phyloP scores from a whole-genome alignment of 78 protist species.

The Diacronema lutheri region DNA sequence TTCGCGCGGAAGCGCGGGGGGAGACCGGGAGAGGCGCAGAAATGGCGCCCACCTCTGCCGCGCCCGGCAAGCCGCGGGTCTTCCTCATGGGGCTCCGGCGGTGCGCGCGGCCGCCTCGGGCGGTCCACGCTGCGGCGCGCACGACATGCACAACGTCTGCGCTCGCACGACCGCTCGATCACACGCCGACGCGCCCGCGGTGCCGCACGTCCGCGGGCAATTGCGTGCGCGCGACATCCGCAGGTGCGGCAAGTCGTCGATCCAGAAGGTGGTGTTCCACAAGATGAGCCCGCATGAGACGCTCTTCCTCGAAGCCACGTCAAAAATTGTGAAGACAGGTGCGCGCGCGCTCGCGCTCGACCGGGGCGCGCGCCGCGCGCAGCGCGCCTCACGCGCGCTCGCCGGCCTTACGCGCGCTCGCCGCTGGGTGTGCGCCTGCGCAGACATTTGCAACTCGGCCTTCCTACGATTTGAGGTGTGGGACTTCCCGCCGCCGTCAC shows the following conservation, averaged over 20 bases:
- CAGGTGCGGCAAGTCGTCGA: constrained; percentile 86
- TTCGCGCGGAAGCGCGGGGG: too few relatives aligned
- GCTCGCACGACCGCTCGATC: not conserved
- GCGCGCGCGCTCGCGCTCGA: not conserved
- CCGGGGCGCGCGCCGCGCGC: not conserved
- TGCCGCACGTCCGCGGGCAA: not conserved
- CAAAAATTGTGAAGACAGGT: constrained; percentile 62
- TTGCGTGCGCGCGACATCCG: not conserved
- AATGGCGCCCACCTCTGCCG: too few relatives aligned
- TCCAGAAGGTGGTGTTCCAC: constrained; percentile 91
- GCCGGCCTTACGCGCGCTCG: too few relatives aligned
- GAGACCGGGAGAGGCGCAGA: too few relatives aligned
- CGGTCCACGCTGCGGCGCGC: too few relatives aligned
- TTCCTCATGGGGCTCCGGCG: constrained; percentile 67
- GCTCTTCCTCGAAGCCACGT: constrained; percentile 71
- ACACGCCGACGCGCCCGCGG: not conserved
- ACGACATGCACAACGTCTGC: not conserved
- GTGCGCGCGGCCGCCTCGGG: not conserved
- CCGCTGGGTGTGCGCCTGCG: too few relatives aligned
- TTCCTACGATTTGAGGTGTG: constrained; percentile 89
- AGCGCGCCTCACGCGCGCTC: too few relatives aligned
- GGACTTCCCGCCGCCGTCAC: constrained; percentile 91
- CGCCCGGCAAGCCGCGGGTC: constrained; percentile 34
- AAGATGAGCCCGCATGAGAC: constrained; percentile 95
- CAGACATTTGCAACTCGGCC: constrained; percentile 71